Percentiles rank a stretch among this genome's conserved stretches.
phyloP scores from a whole-genome alignment of 179 eudicot genomes.

The Beta lomatogona region DNA sequence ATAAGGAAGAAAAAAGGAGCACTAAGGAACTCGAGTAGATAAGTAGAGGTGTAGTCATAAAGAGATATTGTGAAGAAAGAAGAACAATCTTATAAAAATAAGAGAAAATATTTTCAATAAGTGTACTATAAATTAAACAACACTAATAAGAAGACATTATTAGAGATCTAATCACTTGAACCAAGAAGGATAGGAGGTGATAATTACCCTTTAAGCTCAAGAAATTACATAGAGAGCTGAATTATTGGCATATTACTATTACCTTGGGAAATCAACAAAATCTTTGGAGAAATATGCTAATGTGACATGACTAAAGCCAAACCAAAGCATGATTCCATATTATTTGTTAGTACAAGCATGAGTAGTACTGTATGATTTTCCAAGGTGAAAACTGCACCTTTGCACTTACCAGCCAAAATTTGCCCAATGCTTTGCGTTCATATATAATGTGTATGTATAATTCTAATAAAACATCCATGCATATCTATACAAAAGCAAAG shows the following conservation, averaged over 20 bases:
- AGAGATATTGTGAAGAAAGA: no score
- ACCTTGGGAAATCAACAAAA: slow-evolving; percentile 11
- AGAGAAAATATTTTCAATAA: no score
- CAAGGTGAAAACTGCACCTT: background rate
- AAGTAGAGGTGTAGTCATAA: no score
- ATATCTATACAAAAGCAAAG: background rate
- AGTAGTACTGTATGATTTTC: slow-evolving; percentile 23
- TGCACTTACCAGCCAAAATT: background rate
- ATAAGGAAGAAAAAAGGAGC: no score
- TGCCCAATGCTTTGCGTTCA: background rate
- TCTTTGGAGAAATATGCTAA: slow-evolving; percentile 19
- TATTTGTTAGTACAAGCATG: slow-evolving; percentile 18
- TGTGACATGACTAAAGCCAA: slow-evolving; percentile 33
- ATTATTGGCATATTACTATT: slow-evolving; percentile 17
- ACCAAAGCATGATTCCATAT: slow-evolving; percentile 17
- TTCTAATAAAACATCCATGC: background rate
- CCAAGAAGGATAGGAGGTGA: background rate
- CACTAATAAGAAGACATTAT: no score
- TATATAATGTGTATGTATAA: background rate
- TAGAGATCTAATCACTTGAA: background rate
- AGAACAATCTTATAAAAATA: no score
- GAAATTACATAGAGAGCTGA: background rate
- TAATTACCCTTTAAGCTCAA: background rate
- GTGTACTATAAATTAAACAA: no score
- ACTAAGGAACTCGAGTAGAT: no score